Evolutionary conservation across 164 flowering plant species (phyloP).

Genomic region (Buxus sempervirens): DNA sequence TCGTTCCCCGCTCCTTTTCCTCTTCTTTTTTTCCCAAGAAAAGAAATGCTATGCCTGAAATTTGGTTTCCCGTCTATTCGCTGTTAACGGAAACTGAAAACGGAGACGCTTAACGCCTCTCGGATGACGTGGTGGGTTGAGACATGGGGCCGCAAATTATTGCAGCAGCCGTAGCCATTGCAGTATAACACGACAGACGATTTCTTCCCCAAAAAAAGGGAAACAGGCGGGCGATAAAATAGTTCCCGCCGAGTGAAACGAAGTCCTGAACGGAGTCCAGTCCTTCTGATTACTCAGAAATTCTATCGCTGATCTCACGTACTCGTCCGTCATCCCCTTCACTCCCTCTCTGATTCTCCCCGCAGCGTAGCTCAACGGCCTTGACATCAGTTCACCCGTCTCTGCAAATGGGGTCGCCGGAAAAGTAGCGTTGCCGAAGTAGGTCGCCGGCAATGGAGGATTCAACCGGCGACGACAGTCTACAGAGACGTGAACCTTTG

Average conservation of each 20-base stretch:
- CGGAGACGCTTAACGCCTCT: too few species aligned
- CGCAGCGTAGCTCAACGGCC: conserved; percentile 20
- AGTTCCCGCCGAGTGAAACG: neutral
- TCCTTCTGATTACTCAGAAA: conserved; percentile 13
- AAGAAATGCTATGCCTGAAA: too few species aligned
- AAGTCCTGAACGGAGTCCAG: neutral
- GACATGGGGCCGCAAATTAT: too few species aligned
- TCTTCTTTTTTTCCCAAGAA: too few species aligned
- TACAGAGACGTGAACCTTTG: conserved; percentile 13
- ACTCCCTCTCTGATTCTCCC: conserved; percentile 20
- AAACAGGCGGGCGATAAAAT: too few species aligned
- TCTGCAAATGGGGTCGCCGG: neutral
- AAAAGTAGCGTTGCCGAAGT: conserved; percentile 30
- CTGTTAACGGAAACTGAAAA: too few species aligned
- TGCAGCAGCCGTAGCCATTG: too few species aligned
- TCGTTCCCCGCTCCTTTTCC: too few species aligned
- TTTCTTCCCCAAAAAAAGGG: too few species aligned
- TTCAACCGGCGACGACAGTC: conserved; percentile 21
- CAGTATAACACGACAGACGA: too few species aligned
- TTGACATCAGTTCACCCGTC: conserved; percentile 22
- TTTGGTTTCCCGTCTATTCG: too few species aligned
- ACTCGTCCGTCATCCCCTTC: conserved; percentile 16
- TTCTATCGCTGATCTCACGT: conserved; percentile 11
- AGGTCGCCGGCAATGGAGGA: conserved; percentile 25
- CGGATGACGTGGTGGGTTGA: too few species aligned